phyloP scores from a whole-genome alignment of 805 yeast genomes.

The Lachancea sp. region DNA sequence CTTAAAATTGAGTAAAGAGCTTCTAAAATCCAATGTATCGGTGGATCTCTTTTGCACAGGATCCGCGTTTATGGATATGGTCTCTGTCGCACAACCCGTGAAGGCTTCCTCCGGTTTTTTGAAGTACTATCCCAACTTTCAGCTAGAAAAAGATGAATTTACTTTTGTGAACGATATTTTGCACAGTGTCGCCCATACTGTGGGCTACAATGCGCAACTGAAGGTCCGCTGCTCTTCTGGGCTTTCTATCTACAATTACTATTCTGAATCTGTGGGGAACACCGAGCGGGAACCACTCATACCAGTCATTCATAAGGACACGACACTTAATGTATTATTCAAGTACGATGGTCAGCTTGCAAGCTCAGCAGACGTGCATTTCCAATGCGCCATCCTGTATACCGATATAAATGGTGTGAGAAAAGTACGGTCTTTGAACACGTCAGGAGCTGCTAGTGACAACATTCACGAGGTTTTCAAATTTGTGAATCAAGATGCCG shows the following conservation, averaged over 20 bases:
- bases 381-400: constrained; percentile 84
- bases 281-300: constrained; percentile 55
- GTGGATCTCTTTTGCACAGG: constrained; percentile 71
- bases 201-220: constrained; percentile 75
- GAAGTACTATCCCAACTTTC: constrained; percentile 60
- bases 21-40: constrained; percentile 56
- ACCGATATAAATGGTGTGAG: constrained; percentile 72
- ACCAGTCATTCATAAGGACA: constrained; percentile 59
- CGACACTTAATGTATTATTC: constrained; percentile 64
- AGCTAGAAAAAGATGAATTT: constrained; percentile 61
- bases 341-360: constrained; percentile 65
- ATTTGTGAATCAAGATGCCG: constrained; percentile 71
- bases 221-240: constrained; percentile 87
- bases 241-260: constrained; percentile 68
- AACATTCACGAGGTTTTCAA: constrained; percentile 66
- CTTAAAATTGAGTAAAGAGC: constrained; percentile 50
- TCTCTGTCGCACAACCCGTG: constrained; percentile 62
- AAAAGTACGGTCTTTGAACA: constrained; percentile 80
- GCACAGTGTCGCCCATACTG: constrained; percentile 42
- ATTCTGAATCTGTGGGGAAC: constrained; percentile 48
- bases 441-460: constrained; percentile 74
- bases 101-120: constrained; percentile 65
- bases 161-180: constrained; percentile 55
- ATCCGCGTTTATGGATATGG: constrained; percentile 59
- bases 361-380: constrained; percentile 70